Evolutionary conservation across 2,329 filamentous ascomycete species (phyloP).

Genomic region (Aureobasidium sp.): DNA sequence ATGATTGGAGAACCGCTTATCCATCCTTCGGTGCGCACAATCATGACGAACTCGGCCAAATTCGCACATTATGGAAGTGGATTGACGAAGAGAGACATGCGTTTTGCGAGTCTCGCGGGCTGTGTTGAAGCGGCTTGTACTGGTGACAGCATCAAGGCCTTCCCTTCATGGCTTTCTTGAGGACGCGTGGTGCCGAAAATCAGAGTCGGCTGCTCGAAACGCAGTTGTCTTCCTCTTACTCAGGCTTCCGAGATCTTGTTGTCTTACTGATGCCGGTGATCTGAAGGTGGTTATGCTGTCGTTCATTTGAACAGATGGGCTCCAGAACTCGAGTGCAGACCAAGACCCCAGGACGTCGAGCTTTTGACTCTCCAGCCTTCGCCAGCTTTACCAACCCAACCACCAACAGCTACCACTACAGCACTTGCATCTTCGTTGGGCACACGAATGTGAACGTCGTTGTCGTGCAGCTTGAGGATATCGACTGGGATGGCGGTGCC

Average conservation of each 20-base stretch:
- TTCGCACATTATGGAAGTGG: slow-evolving; percentile 39
- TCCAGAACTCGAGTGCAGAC: slow-evolving; percentile 44
- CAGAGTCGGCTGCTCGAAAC: neutral
- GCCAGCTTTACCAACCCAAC: slow-evolving; percentile 49
- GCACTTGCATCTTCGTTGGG: slow-evolving; percentile 54
- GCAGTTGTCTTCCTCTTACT: too few relatives aligned
- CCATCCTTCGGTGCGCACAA: slow-evolving; percentile 21
- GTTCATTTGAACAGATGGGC: slow-evolving; percentile 42
- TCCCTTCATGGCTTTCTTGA: neutral
- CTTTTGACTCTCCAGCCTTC: slow-evolving; percentile 46
- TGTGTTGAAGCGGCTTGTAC: slow-evolving; percentile 23
- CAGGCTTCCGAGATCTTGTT: too few relatives aligned
- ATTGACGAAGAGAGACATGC: slow-evolving; percentile 21
- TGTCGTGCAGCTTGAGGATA: slow-evolving; percentile 54
- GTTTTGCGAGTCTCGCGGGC: slow-evolving; percentile 23
- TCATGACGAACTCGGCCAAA: slow-evolving; percentile 43
- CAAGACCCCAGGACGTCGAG: slow-evolving; percentile 59
- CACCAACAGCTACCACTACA: slow-evolving; percentile 59
- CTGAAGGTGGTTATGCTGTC: neutral
- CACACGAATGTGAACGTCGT: slow-evolving; percentile 58
- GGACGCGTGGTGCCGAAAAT: neutral
- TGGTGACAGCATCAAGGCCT: neutral
- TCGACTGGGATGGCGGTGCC: slow-evolving; percentile 64
- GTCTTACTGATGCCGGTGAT: too few relatives aligned
- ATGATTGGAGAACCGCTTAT: slow-evolving; percentile 40